Evolutionary conservation across 2,329 filamentous ascomycete genomes (phyloP).

Genomic region (Aspergillus oerlinghausenensis): DNA sequence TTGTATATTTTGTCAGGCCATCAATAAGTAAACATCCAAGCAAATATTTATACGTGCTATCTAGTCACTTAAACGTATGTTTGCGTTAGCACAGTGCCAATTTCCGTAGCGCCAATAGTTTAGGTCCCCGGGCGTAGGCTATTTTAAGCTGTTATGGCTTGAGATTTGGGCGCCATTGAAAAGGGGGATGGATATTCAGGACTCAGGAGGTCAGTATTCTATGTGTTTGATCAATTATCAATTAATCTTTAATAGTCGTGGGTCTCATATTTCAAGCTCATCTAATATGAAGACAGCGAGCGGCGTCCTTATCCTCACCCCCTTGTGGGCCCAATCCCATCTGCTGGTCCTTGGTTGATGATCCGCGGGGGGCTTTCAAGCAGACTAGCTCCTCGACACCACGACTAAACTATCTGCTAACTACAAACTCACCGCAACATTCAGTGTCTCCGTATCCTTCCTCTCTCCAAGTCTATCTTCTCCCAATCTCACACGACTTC

Average conservation of each 20-base stretch:
- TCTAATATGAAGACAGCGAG: not conserved
- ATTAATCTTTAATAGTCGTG: not conserved
- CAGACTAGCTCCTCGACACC: not conserved
- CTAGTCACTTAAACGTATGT: not conserved
- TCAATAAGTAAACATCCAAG: not conserved
- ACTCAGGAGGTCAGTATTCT: not conserved
- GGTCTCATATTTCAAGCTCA: not conserved
- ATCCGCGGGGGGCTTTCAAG: conserved; percentile 15
- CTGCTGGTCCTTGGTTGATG: conserved; percentile 9
- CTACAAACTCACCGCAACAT: not conserved
- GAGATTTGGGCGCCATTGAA: not conserved
- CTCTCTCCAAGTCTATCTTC: conserved; percentile 10
- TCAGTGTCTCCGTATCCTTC: conserved; percentile 4
- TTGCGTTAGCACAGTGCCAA: not conserved
- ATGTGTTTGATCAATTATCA: not conserved
- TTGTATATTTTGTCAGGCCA: not conserved
- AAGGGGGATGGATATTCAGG: not conserved
- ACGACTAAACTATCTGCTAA: not conserved
- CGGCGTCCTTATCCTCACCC: not conserved
- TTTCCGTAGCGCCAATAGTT: not conserved
- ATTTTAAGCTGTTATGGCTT: not conserved
- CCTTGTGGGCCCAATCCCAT: not conserved
- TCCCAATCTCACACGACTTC: conserved; percentile 10
- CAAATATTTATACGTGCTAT: too few species aligned
- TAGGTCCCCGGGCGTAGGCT: not conserved